phyloP scores from a whole-genome alignment of 176 grass and related monocot species.

The Tillandsia fasciculata region DNA sequence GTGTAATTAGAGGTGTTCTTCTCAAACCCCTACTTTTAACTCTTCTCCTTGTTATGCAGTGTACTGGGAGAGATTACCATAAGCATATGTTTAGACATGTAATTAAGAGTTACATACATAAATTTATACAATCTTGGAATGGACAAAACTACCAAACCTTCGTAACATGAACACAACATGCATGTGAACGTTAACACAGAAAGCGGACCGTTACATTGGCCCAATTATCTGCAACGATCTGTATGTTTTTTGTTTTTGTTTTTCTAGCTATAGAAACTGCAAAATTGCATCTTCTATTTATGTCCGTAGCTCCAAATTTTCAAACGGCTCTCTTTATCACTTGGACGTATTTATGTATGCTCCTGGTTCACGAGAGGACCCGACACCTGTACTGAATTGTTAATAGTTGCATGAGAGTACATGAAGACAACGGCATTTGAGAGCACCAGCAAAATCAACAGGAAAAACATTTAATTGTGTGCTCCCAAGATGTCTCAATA shows the following conservation, averaged over 20 bases:
- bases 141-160: too few relatives aligned
- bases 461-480: neutral
- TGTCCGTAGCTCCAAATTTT: neutral
- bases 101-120: too few relatives aligned
- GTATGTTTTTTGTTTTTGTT: too few relatives aligned
- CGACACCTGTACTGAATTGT: neutral
- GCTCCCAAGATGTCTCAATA: neutral
- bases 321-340: neutral
- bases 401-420: neutral
- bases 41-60: neutral
- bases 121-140: too few relatives aligned
- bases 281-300: neutral
- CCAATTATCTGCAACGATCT: too few relatives aligned
- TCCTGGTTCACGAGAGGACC: neutral
- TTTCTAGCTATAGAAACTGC: too few relatives aligned
- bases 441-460: neutral
- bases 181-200: too few relatives aligned
- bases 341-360: neutral
- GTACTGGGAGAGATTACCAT: too few relatives aligned
- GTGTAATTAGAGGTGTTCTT: neutral
- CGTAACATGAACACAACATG: too few relatives aligned
- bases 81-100: too few relatives aligned
- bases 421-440: neutral
- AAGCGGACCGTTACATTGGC: too few relatives aligned
- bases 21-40: neutral